phyloP scores from a whole-genome alignment of 106 monocot species.

The Posidonia australis region DNA sequence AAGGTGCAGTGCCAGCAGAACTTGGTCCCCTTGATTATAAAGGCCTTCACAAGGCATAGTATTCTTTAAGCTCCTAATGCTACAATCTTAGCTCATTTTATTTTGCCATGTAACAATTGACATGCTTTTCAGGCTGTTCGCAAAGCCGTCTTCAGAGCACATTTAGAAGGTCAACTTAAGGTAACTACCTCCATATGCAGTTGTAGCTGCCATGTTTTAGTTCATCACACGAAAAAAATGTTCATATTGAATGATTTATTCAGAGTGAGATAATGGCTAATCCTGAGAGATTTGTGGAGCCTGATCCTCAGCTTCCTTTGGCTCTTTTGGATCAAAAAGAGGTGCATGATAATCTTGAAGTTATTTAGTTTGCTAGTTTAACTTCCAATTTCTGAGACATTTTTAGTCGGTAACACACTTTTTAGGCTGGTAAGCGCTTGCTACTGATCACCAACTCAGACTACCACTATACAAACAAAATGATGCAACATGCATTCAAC shows the following conservation, averaged over 20 bases:
- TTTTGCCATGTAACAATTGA: slow-evolving; percentile 10
- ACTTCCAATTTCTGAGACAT: background rate
- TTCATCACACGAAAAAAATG: background rate
- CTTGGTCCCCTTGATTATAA: slow-evolving; percentile 89
- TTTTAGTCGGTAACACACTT: slow-evolving; percentile 4
- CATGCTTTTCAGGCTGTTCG: slow-evolving; percentile 64
- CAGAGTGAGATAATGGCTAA: slow-evolving; percentile 94
- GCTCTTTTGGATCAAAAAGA: slow-evolving; percentile 98
- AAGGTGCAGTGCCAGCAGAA: slow-evolving; percentile 60
- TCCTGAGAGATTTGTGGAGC: slow-evolving; percentile 87
- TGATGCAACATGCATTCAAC: slow-evolving; percentile 97
- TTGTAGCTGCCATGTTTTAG: background rate
- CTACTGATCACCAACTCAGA: slow-evolving; percentile 92
- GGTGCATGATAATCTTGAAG: slow-evolving; percentile 20
- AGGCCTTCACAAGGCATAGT: slow-evolving; percentile 64
- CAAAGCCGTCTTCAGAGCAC: slow-evolving; percentile 85
- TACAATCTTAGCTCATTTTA: slow-evolving; percentile 1
- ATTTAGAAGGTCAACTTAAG: slow-evolving; percentile 96
- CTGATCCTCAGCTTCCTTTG: slow-evolving; percentile 88
- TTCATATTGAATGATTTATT: slow-evolving; percentile 3
- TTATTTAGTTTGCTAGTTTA: background rate
- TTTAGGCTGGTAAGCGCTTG: slow-evolving; percentile 80
- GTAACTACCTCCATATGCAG: slow-evolving; percentile 19
- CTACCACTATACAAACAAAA: slow-evolving; percentile 95
- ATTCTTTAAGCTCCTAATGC: slow-evolving; percentile 2